Base-by-base conservation (phyloP, 148 eudicot species). In the Vaccinium darrowii region DNA sequence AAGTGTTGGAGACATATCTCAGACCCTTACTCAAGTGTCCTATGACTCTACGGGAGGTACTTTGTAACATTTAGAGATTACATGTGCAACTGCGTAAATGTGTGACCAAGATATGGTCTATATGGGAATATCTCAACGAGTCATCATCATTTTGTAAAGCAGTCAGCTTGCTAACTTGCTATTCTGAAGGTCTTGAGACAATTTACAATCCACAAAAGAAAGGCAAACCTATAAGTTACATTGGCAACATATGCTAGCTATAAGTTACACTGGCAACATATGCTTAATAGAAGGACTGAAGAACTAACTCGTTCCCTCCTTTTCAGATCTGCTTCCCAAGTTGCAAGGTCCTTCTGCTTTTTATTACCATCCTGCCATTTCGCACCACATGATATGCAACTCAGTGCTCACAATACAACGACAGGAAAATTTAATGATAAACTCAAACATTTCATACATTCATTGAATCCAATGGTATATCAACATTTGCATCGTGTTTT, bases 401-500 rank as follows among this genome's bases (percentile, higher is more conserved):
- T 72, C 50, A 14, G 50, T 56, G 10, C 77, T 83, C 53, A 62
- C 62, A 82, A 8, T 79, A 58, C 62, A 7, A 49, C 33, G 13
- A 27, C 86, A 47, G 30, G 60, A 80, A 83, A 49, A 77, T 67
- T 78, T 79, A 12, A 36, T 11, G 54, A 30, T 77, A 77, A 80
- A 83, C 80, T 25, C 53, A 27, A 30, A 83, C 86, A 13, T 80
- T 21, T 60, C 73, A 85, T 94, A 95, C 98, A 88, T 92, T 95
- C 92, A 92, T 88, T 63, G 93, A 16, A 82, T 92, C 99, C 90
- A 97, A 85, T 18, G 99, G 95, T 81, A 97, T 93, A 78, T 97
- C 98, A 84, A 89, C 99, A 83, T 91, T 95, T 57, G 99, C 99
- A 90, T 97, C 99, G 89, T 95, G 94, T 85, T 97, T 97, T 89